phyloP scores from a whole-genome alignment of 495 filamentous ascomycete species.

The Talaromyces nanjingensis region DNA sequence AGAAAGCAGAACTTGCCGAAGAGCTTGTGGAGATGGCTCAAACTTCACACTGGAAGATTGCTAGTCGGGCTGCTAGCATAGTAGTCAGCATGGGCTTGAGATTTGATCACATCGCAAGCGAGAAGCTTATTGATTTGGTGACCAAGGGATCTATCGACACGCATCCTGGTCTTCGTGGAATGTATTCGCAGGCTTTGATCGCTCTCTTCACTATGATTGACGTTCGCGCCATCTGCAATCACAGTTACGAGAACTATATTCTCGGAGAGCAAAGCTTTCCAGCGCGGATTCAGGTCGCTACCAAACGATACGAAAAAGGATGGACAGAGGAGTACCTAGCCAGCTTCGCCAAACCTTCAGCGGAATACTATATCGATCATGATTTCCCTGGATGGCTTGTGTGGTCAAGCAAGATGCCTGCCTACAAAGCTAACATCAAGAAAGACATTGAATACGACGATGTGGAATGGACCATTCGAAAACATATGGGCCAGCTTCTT shows the following conservation, averaged over 20 bases:
- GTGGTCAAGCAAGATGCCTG: slow-evolving; percentile 80
- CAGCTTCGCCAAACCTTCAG: slow-evolving; percentile 70
- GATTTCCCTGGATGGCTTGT: slow-evolving; percentile 97
- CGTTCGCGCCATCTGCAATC: slow-evolving; percentile 74
- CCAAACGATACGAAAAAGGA: slow-evolving; percentile 60
- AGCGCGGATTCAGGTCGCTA: slow-evolving; percentile 66
- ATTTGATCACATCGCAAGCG: slow-evolving; percentile 78
- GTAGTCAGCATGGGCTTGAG: slow-evolving; percentile 81
- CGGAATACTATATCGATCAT: slow-evolving; percentile 82
- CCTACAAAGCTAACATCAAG: slow-evolving; percentile 60
- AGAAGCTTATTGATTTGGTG: slow-evolving; percentile 77
- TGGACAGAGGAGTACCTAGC: slow-evolving; percentile 74
- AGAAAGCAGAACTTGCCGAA: slow-evolving; percentile 71
- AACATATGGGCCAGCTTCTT: slow-evolving; percentile 72
- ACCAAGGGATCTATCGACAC: slow-evolving; percentile 78
- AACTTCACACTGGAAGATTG: slow-evolving; percentile 91
- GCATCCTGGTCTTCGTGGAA: slow-evolving; percentile 75
- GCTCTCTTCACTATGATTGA: slow-evolving; percentile 77
- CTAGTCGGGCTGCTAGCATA: slow-evolving; percentile 78
- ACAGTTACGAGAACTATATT: slow-evolving; percentile 81
- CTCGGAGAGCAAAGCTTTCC: slow-evolving; percentile 65
- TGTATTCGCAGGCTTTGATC: slow-evolving; percentile 74
- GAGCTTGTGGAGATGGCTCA: slow-evolving; percentile 73
- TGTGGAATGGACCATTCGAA: slow-evolving; percentile 65
- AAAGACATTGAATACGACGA: slow-evolving; percentile 76